A percentile compares a stretch with the other conserved stretches of the same genome.
Conservation (phyloP, 2,329 filamentous ascomycete species). For the Trichoderma koningiopsis region DNA sequence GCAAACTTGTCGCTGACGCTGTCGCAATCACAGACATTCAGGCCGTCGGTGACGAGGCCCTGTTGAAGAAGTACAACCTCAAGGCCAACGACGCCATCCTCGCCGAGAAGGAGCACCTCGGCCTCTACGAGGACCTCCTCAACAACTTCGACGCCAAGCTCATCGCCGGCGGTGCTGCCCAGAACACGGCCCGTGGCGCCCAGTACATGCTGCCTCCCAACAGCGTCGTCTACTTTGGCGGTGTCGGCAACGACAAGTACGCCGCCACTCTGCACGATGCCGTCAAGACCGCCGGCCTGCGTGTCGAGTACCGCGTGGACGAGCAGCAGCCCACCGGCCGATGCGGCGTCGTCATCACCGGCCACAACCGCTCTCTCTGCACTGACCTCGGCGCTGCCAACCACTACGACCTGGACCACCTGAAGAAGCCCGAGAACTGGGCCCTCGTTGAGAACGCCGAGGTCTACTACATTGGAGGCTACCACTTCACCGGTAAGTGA, state of each 20-base stretch:
- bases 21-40: conserved; percentile 72
- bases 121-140: conserved; percentile 90
- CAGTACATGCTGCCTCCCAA: conserved; percentile 92
- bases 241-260: conserved; percentile 95
- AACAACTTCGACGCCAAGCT: conserved; percentile 91
- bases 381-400: conserved; percentile 96
- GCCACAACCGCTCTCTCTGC: conserved; percentile 91
- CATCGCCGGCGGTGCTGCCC: conserved; percentile 92
- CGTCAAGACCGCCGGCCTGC: conserved; percentile 83
- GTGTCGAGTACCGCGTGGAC: conserved; percentile 94
- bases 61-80: conserved; percentile 89
- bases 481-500: conserved; percentile 76
- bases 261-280: conserved; percentile 84
- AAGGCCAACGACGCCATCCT: conserved; percentile 98
- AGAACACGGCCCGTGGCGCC: conserved; percentile 95
- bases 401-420: conserved; percentile 91
- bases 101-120: conserved; percentile 86
- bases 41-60: conserved; percentile 75
- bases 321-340: conserved; percentile 82
- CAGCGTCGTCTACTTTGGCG: conserved; percentile 90
- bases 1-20: not conserved
- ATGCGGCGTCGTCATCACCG: conserved; percentile 95
- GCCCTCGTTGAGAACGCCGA: conserved; percentile 84
- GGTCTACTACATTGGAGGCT: conserved; percentile 91
- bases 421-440: conserved; percentile 92